Base-by-base conservation (phyloP, 306 rosid genomes). In the Dalbergia cultrata region DNA sequence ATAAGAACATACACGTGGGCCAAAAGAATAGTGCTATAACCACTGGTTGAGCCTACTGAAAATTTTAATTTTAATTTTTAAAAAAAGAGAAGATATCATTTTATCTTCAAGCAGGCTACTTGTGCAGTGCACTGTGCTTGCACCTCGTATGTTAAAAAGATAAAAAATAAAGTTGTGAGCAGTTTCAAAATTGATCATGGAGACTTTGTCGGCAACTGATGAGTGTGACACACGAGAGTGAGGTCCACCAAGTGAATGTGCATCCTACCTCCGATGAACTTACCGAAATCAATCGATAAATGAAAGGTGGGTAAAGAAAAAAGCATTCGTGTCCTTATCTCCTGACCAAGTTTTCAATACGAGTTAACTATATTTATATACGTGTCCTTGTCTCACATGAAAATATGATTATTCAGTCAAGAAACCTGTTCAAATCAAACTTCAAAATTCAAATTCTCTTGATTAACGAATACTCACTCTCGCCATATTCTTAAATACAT, bases 291-390 rank as follows among this genome's bases (percentile, higher is more conserved):
- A 21, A 33, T 33, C 62, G 18, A 62, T 13, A 13, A 56, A 50
- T 72, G 58, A 73, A 65, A 57, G 17, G n/a, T 11, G 22, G 41
- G 2, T 1, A 26, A 26, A 26, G 3, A 1, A 64, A 72, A 61
- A 64, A 16, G 68, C 67, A 64, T 73, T 65, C 70, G 9, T 43
- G 16, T 59, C 59, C 77, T 54, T 53, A 13, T 70, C 62, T 43
- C 62, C 63, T 16, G 3, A 49, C 43, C 43, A 47, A 47, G 53
- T 47, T 47, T 47, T 47, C 53, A 47, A 47, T 5, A 35, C 5
- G 39, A 35, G 39, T 35, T 35, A 35, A 6, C 22, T 35, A 35
- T 2, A 35, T 35, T 35, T 2, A 35, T 35, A 6, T 35, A 35
- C 39, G 31, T 26, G 31, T 2, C 41, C 41, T 5, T 1, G 0